Percentiles rank a stretch among this genome's conserved stretches.
These are phyloP conservation scores for Scutellaria barbata DNA, from an alignment of 257 asterid genomes.

Conservation along the genomic window DNA sequence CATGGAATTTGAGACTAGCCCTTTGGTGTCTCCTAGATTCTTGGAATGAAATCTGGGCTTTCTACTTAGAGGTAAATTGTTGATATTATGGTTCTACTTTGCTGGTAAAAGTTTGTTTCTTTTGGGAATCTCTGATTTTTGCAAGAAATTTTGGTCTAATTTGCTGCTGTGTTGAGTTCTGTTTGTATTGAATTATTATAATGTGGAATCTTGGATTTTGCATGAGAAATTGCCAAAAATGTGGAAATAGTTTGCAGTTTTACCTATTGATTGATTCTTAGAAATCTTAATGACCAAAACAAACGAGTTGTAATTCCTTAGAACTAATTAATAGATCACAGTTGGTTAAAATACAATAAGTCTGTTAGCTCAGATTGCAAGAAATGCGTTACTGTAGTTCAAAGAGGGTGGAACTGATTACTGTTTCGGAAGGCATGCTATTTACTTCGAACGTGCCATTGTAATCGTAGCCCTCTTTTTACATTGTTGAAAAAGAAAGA, in stretches of 20 bases:
- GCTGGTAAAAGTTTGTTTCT: neutral
- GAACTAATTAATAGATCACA: neutral
- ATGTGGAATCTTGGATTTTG: too few relatives aligned
- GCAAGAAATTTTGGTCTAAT: slow-evolving; percentile 5
- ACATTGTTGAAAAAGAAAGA: neutral
- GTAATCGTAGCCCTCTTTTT: neutral
- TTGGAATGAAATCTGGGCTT: slow-evolving; percentile 43
- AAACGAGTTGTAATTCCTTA: neutral
- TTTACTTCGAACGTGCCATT: neutral
- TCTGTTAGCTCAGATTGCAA: neutral
- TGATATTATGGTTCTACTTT: neutral
- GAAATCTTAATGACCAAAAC: neutral
- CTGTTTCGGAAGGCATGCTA: neutral
- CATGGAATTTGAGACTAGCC: slow-evolving; percentile 25
- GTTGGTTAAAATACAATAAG: neutral
- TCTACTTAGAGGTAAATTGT: slow-evolving; percentile 25
- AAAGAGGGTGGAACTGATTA: neutral
- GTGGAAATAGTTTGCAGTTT: slow-evolving; percentile 11
- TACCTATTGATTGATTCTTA: neutral
- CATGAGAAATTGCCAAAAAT: slow-evolving; percentile 10
- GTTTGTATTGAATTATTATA: neutral
- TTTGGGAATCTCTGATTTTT: slow-evolving; percentile 16
- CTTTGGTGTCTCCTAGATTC: slow-evolving; percentile 33
- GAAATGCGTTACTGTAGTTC: neutral
- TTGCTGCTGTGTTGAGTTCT: slow-evolving; percentile 1